Conservation (phyloP, 352 stramenopile genomes). For the Nothophytophthora sp. region DNA sequence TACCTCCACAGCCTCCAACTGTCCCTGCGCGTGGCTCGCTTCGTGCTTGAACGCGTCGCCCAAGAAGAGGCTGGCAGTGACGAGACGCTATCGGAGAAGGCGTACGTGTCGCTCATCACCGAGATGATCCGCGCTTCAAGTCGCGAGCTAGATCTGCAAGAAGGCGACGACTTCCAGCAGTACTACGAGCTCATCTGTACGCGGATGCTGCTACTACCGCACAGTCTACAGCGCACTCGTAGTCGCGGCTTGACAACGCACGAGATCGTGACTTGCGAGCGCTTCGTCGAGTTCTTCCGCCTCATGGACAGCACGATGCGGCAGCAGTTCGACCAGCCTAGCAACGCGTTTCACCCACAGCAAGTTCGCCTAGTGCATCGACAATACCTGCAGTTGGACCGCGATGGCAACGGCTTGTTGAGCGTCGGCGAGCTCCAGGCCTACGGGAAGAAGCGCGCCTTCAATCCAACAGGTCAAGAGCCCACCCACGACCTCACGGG, state of each 20-base stretch:
- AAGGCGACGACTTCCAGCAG: slow-evolving; percentile 45
- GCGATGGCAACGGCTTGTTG: slow-evolving; percentile 59
- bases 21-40: slow-evolving; percentile 26
- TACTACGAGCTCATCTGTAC: slow-evolving; percentile 70
- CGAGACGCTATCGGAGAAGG: slow-evolving; percentile 31
- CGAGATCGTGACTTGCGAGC: slow-evolving; percentile 30
- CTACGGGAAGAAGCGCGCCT: slow-evolving; percentile 71
- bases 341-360: slow-evolving; percentile 36
- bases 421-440: slow-evolving; percentile 45
- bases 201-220: slow-evolving; percentile 51
- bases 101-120: slow-evolving; percentile 27
- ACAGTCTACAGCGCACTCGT: slow-evolving; percentile 38
- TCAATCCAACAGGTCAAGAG: slow-evolving; percentile 40
- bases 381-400: slow-evolving; percentile 69
- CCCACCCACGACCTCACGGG: slow-evolving; percentile 62
- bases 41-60: slow-evolving; percentile 12
- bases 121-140: slow-evolving; percentile 23
- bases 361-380: slow-evolving; percentile 45
- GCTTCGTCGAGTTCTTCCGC: slow-evolving; percentile 45
- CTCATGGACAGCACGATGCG: slow-evolving; percentile 34
- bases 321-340: slow-evolving; percentile 29
- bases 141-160: slow-evolving; percentile 14
- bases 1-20: slow-evolving; percentile 48
- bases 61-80: slow-evolving; percentile 4
- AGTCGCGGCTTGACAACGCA: slow-evolving; percentile 23